A percentile compares a stretch with the other conserved stretches of the same genome.
phyloP scores from a whole-genome alignment of 805 yeast species.

The Zygosaccharomyces lentus region DNA sequence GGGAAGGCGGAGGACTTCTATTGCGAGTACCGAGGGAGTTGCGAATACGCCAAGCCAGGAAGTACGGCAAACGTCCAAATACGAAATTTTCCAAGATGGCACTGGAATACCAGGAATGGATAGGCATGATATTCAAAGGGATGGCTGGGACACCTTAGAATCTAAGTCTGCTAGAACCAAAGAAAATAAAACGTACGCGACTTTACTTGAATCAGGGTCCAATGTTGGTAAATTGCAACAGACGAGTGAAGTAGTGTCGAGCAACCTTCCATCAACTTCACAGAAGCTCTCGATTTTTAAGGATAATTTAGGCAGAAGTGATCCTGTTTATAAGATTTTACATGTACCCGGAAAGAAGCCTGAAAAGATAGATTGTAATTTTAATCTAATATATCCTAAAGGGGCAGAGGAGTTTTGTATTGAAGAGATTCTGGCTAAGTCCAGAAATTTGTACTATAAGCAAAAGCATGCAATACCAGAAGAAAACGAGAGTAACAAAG shows the following conservation, averaged over 20 bases:
- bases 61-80: not conserved
- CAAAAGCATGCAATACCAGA: not conserved
- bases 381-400: conserved; percentile 50
- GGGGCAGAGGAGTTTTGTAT: conserved; percentile 52
- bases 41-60: not conserved
- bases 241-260: conserved; percentile 13
- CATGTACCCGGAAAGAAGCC: conserved; percentile 53
- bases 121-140: conserved; percentile 7
- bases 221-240: conserved; percentile 55
- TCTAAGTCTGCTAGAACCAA: conserved; percentile 48
- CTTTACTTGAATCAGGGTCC: conserved; percentile 45
- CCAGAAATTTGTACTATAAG: conserved; percentile 36
- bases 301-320: conserved; percentile 36
- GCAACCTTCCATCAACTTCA: not conserved
- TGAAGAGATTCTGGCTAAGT: conserved; percentile 58
- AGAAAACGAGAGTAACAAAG: not conserved
- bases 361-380: conserved; percentile 57
- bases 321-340: conserved; percentile 47
- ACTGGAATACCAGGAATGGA: conserved; percentile 1
- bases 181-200: conserved; percentile 56
- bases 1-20: conserved; percentile 14
- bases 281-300: conserved; percentile 38
- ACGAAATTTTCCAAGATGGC: conserved; percentile 11
- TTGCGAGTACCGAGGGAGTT: not conserved
- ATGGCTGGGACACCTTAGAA: conserved; percentile 47